phyloP scores from a whole-genome alignment of 1,284 basidiomycete species.

The Microbotryum violaceum region DNA sequence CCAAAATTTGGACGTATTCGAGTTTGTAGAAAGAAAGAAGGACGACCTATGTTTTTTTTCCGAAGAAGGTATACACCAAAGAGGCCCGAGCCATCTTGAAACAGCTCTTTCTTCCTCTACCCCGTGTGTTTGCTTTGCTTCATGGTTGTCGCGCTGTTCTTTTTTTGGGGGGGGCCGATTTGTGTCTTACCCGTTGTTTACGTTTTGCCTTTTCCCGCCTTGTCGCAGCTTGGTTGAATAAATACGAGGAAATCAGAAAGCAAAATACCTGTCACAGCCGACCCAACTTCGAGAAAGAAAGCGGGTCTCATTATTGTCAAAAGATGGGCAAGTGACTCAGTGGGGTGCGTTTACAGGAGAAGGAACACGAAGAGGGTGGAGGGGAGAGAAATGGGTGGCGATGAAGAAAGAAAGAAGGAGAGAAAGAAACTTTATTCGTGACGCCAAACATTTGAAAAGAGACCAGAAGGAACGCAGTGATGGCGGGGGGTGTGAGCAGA shows the following conservation, averaged over 20 bases:
- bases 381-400: no score
- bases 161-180: slow-evolving; percentile 26
- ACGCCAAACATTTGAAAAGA: no score
- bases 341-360: no score
- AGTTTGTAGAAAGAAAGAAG: slow-evolving; percentile 4
- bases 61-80: not conserved
- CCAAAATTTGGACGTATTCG: slow-evolving; percentile 57
- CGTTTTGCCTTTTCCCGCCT: not conserved
- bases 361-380: no score
- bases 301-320: no score
- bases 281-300: no score
- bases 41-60: not conserved
- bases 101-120: not conserved
- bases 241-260: not conserved
- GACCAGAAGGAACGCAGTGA: no score
- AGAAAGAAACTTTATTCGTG: no score
- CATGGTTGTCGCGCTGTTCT: slow-evolving; percentile 28
- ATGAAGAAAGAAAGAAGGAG: no score
- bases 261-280: not conserved
- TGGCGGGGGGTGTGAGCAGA: not conserved
- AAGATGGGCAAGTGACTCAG: no score
- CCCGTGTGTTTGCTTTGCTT: slow-evolving; percentile 29
- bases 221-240: not conserved
- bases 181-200: slow-evolving; percentile 16
- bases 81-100: no score